These are phyloP conservation scores for Trichophyton simii DNA, from an alignment of 2,329 filamentous ascomycete species.

Conservation along the genomic window DNA sequence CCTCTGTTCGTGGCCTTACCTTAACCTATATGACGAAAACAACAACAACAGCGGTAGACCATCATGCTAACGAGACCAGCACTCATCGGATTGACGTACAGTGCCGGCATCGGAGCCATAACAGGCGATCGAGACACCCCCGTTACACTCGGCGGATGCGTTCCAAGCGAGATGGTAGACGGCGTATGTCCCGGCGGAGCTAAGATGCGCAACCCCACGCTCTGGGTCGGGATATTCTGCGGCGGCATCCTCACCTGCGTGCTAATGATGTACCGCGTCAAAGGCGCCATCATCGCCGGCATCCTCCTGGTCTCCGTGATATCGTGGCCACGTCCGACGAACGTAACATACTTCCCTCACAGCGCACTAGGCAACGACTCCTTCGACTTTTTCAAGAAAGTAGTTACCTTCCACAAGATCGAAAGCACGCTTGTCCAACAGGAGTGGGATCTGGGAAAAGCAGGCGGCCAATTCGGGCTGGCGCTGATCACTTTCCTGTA, in stretches of 20 bases:
- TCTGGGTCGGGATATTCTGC: constrained; percentile 85
- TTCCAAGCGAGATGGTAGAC: constrained; percentile 31
- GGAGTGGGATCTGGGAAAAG: constrained; percentile 56
- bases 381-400: constrained; percentile 80
- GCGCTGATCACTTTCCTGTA: constrained; percentile 83
- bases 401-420: constrained; percentile 75
- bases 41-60: neutral
- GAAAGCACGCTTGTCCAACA: constrained; percentile 55
- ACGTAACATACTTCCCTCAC: constrained; percentile 71
- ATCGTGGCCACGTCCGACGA: constrained; percentile 68
- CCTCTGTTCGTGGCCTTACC: constrained; percentile 29
- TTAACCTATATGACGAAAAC: neutral
- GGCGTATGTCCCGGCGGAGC: constrained; percentile 51
- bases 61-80: constrained; percentile 20
- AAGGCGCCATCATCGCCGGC: constrained; percentile 73
- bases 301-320: constrained; percentile 77
- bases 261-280: constrained; percentile 74
- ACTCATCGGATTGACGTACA: constrained; percentile 56
- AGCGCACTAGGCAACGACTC: constrained; percentile 52
- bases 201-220: constrained; percentile 70
- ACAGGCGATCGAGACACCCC: constrained; percentile 58
- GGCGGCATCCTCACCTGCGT: constrained; percentile 68
- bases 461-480: constrained; percentile 65
- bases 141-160: constrained; percentile 63
- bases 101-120: constrained; percentile 68